A percentile compares a stretch with the other conserved stretches of the same genome.
These are phyloP conservation scores for Scolecobasidium constrictum DNA, from an alignment of 2,329 filamentous ascomycete species.

Conservation along the genomic window DNA sequence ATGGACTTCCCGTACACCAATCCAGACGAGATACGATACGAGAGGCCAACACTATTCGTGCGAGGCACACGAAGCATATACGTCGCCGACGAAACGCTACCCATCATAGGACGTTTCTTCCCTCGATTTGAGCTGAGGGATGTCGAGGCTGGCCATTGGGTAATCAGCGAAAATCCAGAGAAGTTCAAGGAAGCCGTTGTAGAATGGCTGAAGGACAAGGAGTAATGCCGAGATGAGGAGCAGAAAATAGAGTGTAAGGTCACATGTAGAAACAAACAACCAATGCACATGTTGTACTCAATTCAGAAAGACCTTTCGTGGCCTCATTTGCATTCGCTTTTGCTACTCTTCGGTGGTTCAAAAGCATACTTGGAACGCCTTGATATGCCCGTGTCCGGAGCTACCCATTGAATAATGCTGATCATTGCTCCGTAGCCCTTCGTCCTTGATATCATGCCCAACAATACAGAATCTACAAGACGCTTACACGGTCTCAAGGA, in stretches of 20 bases:
- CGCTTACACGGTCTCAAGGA: slow-evolving; percentile 82
- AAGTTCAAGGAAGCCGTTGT: slow-evolving; percentile 62
- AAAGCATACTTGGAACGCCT: slow-evolving; percentile 1
- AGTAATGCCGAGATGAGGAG: slow-evolving; percentile 17
- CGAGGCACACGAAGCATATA: slow-evolving; percentile 67
- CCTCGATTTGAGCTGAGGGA: slow-evolving; percentile 63
- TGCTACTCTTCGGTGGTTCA: too few relatives aligned
- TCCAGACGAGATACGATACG: slow-evolving; percentile 55
- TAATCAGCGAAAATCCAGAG: slow-evolving; percentile 80
- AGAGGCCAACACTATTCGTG: slow-evolving; percentile 72
- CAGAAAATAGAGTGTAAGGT: too few relatives aligned
- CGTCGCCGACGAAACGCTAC: slow-evolving; percentile 68
- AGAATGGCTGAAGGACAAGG: slow-evolving; percentile 49
- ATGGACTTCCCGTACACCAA: slow-evolving; percentile 82
- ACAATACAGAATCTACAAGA: neutral
- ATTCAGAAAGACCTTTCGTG: too few relatives aligned
- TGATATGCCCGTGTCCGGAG: neutral
- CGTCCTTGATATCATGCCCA: neutral
- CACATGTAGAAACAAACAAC: too few relatives aligned
- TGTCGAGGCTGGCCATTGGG: slow-evolving; percentile 74
- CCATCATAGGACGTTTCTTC: slow-evolving; percentile 73
- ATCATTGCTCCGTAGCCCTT: neutral
- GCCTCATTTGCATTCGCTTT: too few relatives aligned
- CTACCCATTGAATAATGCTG: neutral
- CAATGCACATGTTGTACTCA: too few relatives aligned